Evolutionary conservation across 805 yeast genomes (phyloP).

Genomic region (Metschnikowia proteae): DNA sequence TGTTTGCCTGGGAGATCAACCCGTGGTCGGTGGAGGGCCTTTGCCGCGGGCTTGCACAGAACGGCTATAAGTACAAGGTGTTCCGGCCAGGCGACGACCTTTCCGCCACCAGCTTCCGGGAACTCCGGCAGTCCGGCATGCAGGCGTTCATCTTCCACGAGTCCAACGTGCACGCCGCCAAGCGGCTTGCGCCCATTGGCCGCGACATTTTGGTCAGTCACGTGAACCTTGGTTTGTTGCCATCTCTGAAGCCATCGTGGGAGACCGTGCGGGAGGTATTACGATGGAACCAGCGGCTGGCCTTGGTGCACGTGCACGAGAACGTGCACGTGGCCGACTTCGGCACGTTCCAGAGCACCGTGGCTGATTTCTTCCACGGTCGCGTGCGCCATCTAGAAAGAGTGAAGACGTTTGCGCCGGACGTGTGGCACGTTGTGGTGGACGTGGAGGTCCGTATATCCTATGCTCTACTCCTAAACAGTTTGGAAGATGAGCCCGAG

Average conservation of each 20-base stretch:
- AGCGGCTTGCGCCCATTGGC: slow-evolving; percentile 31
- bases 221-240: slow-evolving; percentile 76
- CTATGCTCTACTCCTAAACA: too few relatives aligned
- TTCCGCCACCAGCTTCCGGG: neutral
- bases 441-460: slow-evolving; percentile 16
- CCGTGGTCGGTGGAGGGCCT: slow-evolving; percentile 82
- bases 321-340: slow-evolving; percentile 53
- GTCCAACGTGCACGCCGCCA: slow-evolving; percentile 50
- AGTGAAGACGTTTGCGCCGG: slow-evolving; percentile 86
- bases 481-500: neutral
- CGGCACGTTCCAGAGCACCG: slow-evolving; percentile 22
- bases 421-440: slow-evolving; percentile 69
- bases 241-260: slow-evolving; percentile 67
- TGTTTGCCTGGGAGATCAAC: slow-evolving; percentile 80
- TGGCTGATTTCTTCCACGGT: slow-evolving; percentile 19
- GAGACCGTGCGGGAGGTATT: slow-evolving; percentile 18
- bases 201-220: slow-evolving; percentile 41
- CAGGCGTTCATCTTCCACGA: slow-evolving; percentile 57
- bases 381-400: slow-evolving; percentile 46
- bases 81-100: slow-evolving; percentile 5
- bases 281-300: neutral
- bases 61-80: slow-evolving; percentile 28
- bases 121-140: slow-evolving; percentile 15
- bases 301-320: slow-evolving; percentile 67
- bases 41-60: slow-evolving; percentile 47